Percentiles rank a stretch among this genome's conserved stretches.
These are phyloP conservation scores for Leucocoprinus sp. DNA, from an alignment of 768 basidiomycete species.

Conservation along the genomic window DNA sequence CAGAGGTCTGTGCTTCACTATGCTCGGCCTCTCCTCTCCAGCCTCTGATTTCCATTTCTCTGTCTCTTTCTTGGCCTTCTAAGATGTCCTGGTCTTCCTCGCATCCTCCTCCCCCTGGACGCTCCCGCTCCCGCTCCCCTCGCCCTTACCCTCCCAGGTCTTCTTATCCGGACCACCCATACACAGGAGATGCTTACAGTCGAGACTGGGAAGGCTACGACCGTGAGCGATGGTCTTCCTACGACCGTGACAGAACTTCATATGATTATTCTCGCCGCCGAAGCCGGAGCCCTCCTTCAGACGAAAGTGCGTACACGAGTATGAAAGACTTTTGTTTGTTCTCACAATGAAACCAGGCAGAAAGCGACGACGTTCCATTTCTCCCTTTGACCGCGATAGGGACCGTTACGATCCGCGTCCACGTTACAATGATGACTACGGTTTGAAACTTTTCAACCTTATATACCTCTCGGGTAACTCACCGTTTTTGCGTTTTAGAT, in stretches of 20 bases:
- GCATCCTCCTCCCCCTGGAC: constrained; percentile 66
- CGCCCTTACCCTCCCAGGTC: constrained; percentile 49
- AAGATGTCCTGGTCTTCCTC: constrained; percentile 72
- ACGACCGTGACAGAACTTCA: constrained; percentile 60
- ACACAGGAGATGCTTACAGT: constrained; percentile 50
- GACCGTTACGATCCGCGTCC: constrained; percentile 80
- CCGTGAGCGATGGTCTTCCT: constrained; percentile 59
- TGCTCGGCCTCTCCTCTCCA: constrained; percentile 75
- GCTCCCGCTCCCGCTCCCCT: constrained; percentile 80
- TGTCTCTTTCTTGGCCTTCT: constrained; percentile 46
- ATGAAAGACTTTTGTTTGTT: constrained; percentile 1
- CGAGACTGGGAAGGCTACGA: constrained; percentile 66
- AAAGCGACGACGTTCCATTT: constrained; percentile 74
- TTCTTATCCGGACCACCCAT: constrained; percentile 46
- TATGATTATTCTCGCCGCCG: constrained; percentile 67
- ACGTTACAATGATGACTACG: constrained; percentile 75
- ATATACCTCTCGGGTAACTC: constrained; percentile 11
- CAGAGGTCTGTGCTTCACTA: constrained; percentile 93
- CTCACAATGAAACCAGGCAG: constrained; percentile 35
- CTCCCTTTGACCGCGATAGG: constrained; percentile 79
- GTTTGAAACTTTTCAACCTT: constrained; percentile 32
- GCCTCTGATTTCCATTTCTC: constrained; percentile 64
- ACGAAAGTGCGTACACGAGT: constrained; percentile 44
- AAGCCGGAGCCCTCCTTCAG: constrained; percentile 67
- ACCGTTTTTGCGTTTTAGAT: constrained; percentile 36